Evolutionary conservation across 345 rosid species (phyloP), one percentile per base, ranked within the genome.

Genomic region (Bruguiera sexangula): DNA sequence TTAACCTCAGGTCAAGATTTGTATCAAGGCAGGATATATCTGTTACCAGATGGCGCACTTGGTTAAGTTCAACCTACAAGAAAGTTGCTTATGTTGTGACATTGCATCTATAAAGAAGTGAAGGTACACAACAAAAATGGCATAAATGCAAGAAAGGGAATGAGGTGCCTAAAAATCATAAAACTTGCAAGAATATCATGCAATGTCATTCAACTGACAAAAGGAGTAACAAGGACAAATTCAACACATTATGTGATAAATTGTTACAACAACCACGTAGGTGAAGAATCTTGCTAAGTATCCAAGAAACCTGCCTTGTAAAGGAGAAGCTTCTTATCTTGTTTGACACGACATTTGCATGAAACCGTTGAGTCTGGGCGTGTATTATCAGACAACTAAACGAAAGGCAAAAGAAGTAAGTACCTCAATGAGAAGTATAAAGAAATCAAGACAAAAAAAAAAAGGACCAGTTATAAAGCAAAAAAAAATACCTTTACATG

Each of bases 1-100:
- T 75, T 34, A 91, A 71, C 84, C 97, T 87, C 76, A 91, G 69
- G 73, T 89, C 97, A 5, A 87, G 72, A 85, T 83, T 77, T 83
- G 76, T 86, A 66, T 80, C 79, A 59, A 85, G 82, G 76, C 89
- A 89, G 0, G 89, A 85, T 50, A 86, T 67, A 71, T 91, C 95
- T 29, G 62, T 64, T 51, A 86, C 78, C 84, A 89, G 73, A 57
- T 89, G 82, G 52, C 88, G 84, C 46, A 81, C 59, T 30, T n/a
- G 84, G 65, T 69, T 77, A 46, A 81, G 75, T 18, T 86, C 86
- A 4, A 75, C 76, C 95, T 89, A 67, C 71, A 63, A 26, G 29
- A 75, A 48, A 71, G 71, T 36, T 29, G n/a, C 11, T 63, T 37
- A 20, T 50, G 26, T 53, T 62, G 75, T 34, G 52, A 22, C 1